Evolutionary conservation across 129 eudicot species (phyloP).

Genomic region (Lonicera japonica): DNA sequence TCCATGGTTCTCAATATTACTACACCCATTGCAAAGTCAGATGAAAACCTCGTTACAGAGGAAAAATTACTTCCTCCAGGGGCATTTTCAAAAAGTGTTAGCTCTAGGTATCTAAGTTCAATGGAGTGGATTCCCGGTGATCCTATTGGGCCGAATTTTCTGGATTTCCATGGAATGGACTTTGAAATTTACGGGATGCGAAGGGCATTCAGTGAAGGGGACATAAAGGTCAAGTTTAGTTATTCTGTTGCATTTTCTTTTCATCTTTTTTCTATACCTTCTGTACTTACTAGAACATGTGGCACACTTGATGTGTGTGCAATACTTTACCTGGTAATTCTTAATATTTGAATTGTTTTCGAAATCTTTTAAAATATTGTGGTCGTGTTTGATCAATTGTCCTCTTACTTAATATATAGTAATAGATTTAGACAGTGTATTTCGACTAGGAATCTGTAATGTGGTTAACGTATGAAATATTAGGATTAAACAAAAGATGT

Average conservation of each 20-base stretch:
- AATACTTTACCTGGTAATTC: too few species aligned
- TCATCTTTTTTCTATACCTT: too few species aligned
- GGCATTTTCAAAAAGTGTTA: constrained; percentile 62
- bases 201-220: constrained; percentile 95
- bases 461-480: not conserved
- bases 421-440: not conserved
- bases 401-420: too few species aligned
- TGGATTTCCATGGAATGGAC: constrained; percentile 64
- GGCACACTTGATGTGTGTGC: not conserved
- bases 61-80: constrained; percentile 32
- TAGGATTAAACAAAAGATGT: not conserved
- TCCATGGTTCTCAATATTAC: constrained; percentile 48
- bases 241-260: not conserved
- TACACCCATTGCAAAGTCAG: constrained; percentile 25
- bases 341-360: too few species aligned
- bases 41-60: constrained; percentile 31
- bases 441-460: constrained; percentile 7
- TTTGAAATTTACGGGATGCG: constrained; percentile 81
- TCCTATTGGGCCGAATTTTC: constrained; percentile 50
- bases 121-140: constrained; percentile 55
- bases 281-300: not conserved
- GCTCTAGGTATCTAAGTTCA: constrained; percentile 65
- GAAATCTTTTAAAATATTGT: too few species aligned
- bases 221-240: constrained; percentile 65
- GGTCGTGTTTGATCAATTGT: too few species aligned